Evolutionary conservation across 2,329 filamentous ascomycete genomes (phyloP), one percentile per base, ranked within the genome.

Genomic region (Ciborinia camelliae): DNA sequence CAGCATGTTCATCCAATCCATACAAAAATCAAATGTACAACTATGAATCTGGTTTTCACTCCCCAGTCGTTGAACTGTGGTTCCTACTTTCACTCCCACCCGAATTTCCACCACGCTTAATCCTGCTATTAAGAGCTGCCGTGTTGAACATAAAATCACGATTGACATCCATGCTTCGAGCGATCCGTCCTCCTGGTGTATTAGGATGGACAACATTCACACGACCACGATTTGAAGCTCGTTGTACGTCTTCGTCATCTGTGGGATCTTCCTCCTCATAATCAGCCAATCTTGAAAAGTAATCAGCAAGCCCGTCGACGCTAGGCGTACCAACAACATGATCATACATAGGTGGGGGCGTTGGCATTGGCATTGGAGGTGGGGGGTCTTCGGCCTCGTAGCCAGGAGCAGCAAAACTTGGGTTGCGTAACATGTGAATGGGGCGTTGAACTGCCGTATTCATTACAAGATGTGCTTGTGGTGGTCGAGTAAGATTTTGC

Each of bases 331-430:
- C 84, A 23, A 89, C 84, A 62, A 90, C 86, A 37, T 80, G 81
- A 61, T 88, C 85, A 71, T 91, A 91, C 52, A 85, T 82, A 12
- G 89, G 89, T 12, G 89, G 89, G 10, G 89, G 89, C 1, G 88
- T 90, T 64, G 87, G 88, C 1, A 88, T 90, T 64, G 87, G 79
- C 43, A 90, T 77, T 2, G 87, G 85, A 65, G 89, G 89, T 2
- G 89, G 88, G 5, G 88, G 86, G 23, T 86, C 81, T 54, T 90
- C 84, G 23, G 88, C 87, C 66, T 89, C 86, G 71, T 90, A 91
- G 0, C 87, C 80, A 6, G 89, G 89, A 18, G 89, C 89, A 58
- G 88, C 88, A 75, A 87, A 90, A 0, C 87, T 90, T 2, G 89
- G 89, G 8, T 81, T 80, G 50, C 89, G 84, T 35, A 91, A 77